Percentiles rank a stretch among this genome's conserved stretches.
These are phyloP conservation scores for Ceriops zippeliana DNA, from an alignment of 345 rosid genomes.

Conservation along the genomic window DNA sequence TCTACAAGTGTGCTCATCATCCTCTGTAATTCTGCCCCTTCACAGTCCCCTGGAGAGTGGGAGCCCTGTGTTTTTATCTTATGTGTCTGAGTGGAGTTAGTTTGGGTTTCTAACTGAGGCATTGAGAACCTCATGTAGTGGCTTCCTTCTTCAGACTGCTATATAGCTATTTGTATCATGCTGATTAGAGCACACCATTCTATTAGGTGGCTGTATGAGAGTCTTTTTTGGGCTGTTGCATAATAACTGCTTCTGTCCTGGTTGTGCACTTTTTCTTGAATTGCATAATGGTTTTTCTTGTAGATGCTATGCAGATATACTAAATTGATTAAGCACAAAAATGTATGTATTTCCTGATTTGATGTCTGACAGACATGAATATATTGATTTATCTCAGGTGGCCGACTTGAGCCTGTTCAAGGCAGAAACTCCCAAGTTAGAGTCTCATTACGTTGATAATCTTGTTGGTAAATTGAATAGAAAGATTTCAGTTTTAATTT, in stretches of 20 bases:
- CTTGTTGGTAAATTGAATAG: conserved; percentile 72
- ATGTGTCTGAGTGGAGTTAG: neutral
- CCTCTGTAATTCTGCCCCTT: neutral
- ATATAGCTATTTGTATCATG: neutral
- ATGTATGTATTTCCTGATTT: neutral
- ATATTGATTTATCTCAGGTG: conserved; percentile 44
- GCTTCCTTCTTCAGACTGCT: neutral
- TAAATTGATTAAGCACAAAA: too few relatives aligned
- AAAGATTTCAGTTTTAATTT: neutral
- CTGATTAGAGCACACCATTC: neutral
- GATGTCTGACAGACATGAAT: neutral
- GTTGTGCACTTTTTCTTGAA: neutral
- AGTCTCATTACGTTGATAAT: conserved; percentile 78
- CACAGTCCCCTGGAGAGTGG: too few relatives aligned
- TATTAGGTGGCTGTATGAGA: neutral
- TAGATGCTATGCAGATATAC: too few relatives aligned
- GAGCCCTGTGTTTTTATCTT: too few relatives aligned
- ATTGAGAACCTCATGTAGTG: neutral
- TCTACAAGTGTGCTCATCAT: neutral
- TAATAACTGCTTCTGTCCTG: too few relatives aligned
- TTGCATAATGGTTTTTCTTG: neutral
- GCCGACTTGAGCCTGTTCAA: conserved; percentile 75
- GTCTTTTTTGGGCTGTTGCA: neutral
- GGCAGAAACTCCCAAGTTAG: conserved; percentile 86
- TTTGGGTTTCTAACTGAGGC: neutral